phyloP scores from a whole-genome alignment of 2,329 filamentous ascomycete genomes.

The Penicillium hesseltinei region DNA sequence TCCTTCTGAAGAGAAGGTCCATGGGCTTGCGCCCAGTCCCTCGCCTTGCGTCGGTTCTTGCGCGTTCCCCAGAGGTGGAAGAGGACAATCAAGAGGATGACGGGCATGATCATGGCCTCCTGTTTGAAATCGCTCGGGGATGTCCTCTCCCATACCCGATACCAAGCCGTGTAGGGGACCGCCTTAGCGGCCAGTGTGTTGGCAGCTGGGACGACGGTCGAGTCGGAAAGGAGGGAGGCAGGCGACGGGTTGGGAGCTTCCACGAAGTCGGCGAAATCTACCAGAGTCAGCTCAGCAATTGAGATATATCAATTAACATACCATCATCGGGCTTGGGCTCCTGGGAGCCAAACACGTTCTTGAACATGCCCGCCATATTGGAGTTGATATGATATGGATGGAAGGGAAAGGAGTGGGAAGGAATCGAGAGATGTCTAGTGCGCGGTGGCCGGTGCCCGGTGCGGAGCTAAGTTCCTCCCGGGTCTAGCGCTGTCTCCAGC shows the following conservation, averaged over 20 bases:
- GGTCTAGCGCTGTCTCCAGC: constrained; percentile 46
- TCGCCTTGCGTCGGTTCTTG: constrained; percentile 76
- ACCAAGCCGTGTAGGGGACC: constrained; percentile 87
- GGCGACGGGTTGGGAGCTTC: constrained; percentile 67
- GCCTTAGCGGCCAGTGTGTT: constrained; percentile 50
- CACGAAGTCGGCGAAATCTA: constrained; percentile 95
- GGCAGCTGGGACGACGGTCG: constrained; percentile 43
- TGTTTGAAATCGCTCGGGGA: constrained; percentile 78
- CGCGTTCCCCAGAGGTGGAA: constrained; percentile 79
- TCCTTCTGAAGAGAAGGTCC: constrained; percentile 70
- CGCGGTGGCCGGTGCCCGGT: constrained; percentile 13
- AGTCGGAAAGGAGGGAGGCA: constrained; percentile 46
- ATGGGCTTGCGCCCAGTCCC: constrained; percentile 75
- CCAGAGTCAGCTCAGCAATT: constrained; percentile 15
- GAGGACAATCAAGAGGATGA: constrained; percentile 70
- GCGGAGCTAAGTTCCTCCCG: constrained; percentile 32
- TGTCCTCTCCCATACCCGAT: constrained; percentile 91
- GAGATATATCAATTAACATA: constrained; percentile 21
- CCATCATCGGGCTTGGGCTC: constrained; percentile 37
- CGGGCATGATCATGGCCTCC: constrained; percentile 76
- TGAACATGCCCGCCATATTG: constrained; percentile 41
- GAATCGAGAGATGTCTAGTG: constrained; percentile 13
- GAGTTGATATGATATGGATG: constrained; percentile 9
- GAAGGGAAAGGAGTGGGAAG: constrained; percentile 26
- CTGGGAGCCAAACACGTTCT: constrained; percentile 41